Percentiles rank a stretch among this genome's conserved stretches.
Conservation (phyloP, 768 basidiomycete species). For the Xerocomellus intermedius region DNA sequence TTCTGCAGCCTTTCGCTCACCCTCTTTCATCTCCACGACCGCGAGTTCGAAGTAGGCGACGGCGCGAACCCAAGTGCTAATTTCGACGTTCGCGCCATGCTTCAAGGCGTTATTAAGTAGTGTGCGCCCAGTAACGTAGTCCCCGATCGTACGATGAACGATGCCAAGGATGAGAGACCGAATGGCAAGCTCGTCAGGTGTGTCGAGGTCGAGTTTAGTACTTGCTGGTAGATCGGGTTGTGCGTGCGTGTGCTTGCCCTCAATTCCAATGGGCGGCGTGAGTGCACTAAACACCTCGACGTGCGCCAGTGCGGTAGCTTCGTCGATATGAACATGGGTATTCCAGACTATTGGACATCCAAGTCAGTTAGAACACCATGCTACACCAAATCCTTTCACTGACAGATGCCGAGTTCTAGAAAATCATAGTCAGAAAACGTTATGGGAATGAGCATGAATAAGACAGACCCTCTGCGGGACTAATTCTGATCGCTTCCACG, state of each 20-base stretch:
- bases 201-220: slow-evolving; percentile 50
- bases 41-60: slow-evolving; percentile 70
- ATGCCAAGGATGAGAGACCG: slow-evolving; percentile 70
- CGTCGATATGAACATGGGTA: slow-evolving; percentile 59
- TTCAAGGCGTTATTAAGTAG: slow-evolving; percentile 53
- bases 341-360: slow-evolving; percentile 63
- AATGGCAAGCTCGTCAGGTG: slow-evolving; percentile 66
- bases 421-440: slow-evolving; percentile 2
- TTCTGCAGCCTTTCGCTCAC: slow-evolving; percentile 36
- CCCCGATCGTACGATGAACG: slow-evolving; percentile 55
- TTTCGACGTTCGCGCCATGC: slow-evolving; percentile 39
- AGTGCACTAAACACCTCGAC: slow-evolving; percentile 53
- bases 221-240: not conserved
- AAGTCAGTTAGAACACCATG: slow-evolving; percentile 1
- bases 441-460: not conserved
- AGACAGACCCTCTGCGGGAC: slow-evolving; percentile 60
- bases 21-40: slow-evolving; percentile 65
- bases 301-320: slow-evolving; percentile 53
- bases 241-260: slow-evolving; percentile 26
- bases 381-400: slow-evolving; percentile 23
- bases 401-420: slow-evolving; percentile 70
- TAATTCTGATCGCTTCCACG: slow-evolving; percentile 58
- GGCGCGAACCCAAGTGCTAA: slow-evolving; percentile 66
- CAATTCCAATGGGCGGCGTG: slow-evolving; percentile 43
- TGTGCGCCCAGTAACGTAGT: slow-evolving; percentile 42